Percentiles rank a stretch among this genome's conserved stretches.
These are phyloP conservation scores for Martiniozyma asiatica DNA, from an alignment of 1,139 yeast genomes.

Conservation along the genomic window DNA sequence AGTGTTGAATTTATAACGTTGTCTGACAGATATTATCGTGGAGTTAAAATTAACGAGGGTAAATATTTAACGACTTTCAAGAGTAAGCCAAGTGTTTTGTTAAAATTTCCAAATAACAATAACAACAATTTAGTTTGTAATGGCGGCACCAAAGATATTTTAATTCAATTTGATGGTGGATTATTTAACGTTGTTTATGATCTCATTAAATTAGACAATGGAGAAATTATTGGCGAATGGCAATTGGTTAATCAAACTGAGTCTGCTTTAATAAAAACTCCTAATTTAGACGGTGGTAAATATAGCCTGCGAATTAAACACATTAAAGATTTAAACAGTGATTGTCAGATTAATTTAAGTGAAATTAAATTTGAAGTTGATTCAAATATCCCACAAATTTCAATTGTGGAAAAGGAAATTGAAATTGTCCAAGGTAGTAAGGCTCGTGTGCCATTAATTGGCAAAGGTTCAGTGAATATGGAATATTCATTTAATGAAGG, in stretches of 20 bases:
- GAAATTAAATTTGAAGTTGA: slow-evolving; percentile 54
- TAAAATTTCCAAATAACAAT: too few relatives aligned
- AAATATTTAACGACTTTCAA: slow-evolving; percentile 40
- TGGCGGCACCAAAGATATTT: slow-evolving; percentile 30
- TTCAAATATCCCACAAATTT: slow-evolving; percentile 43
- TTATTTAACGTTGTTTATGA: slow-evolving; percentile 66
- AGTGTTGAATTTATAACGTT: slow-evolving; percentile 54
- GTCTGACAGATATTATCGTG: slow-evolving; percentile 41
- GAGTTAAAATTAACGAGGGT: slow-evolving; percentile 25
- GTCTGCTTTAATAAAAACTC: slow-evolving; percentile 46
- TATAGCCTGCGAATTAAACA: slow-evolving; percentile 52
- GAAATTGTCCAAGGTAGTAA: slow-evolving; percentile 51
- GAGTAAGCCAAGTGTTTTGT: slow-evolving; percentile 34
- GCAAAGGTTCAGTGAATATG: slow-evolving; percentile 36
- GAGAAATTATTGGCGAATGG: too few relatives aligned
- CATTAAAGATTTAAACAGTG: slow-evolving; percentile 62
- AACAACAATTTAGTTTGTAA: too few relatives aligned
- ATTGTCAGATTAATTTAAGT: slow-evolving; percentile 49
- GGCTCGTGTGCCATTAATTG: slow-evolving; percentile 45
- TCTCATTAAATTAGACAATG: slow-evolving; percentile 41
- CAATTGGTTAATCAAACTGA: too few relatives aligned
- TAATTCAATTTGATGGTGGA: slow-evolving; percentile 58
- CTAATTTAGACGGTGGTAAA: slow-evolving; percentile 56
- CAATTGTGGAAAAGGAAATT: slow-evolving; percentile 21
- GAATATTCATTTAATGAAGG: slow-evolving; percentile 27